Percentiles rank a stretch among this genome's conserved stretches.
phyloP scores from a whole-genome alignment of 208 protist genomes.

The Phytomonas serpens region DNA sequence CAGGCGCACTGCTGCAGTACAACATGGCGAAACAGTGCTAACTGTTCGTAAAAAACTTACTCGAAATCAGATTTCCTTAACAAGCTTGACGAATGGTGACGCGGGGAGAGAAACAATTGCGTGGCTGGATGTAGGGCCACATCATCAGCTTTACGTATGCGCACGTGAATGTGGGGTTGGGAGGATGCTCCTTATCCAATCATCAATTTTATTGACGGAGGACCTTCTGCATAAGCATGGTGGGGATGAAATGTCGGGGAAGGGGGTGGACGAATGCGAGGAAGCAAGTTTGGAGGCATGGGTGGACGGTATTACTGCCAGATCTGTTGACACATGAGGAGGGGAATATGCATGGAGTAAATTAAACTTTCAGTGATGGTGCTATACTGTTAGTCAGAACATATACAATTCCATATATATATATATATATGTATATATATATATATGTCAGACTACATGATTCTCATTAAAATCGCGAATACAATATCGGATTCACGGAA shows the following conservation, averaged over 20 bases:
- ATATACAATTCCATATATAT: neutral
- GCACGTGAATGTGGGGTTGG: constrained; percentile 47
- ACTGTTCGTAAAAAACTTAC: neutral
- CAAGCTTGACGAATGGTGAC: neutral
- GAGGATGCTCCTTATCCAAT: constrained; percentile 47
- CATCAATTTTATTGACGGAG: constrained; percentile 15
- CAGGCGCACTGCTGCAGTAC: constrained; percentile 6
- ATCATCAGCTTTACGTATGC: constrained; percentile 21
- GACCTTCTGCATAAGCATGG: constrained; percentile 11
- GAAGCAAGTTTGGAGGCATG: constrained; percentile 24
- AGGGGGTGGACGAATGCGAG: constrained; percentile 12
- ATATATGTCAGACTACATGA: neutral
- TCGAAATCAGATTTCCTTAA: neutral
- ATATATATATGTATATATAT: constrained; percentile 3
- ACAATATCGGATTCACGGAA: neutral
- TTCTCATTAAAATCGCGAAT: neutral
- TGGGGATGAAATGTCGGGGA: neutral
- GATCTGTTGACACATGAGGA: constrained; percentile 5
- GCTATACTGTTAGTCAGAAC: neutral
- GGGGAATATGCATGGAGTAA: neutral
- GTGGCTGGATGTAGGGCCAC: constrained; percentile 38
- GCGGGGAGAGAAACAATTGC: constrained; percentile 28
- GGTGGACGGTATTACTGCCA: constrained; percentile 19
- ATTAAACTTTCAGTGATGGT: neutral
- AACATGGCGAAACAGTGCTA: neutral